Base-by-base conservation (phyloP, 495 filamentous ascomycete species). In the Aspergillus baeticus region DNA sequence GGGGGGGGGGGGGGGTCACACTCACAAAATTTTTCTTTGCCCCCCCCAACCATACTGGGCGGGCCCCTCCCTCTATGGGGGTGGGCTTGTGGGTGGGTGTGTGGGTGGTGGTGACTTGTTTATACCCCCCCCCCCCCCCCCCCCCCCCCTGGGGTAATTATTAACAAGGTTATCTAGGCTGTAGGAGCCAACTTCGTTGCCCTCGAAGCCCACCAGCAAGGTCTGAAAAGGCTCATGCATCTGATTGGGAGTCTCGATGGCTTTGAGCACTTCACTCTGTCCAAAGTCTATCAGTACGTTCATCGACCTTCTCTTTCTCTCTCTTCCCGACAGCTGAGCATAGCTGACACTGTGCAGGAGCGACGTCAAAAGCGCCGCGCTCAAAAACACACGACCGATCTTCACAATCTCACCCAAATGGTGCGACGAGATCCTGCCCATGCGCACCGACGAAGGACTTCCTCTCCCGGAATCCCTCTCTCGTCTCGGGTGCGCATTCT, bases 251-350 rank as follows among this genome's bases (percentile, higher is more conserved):
- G 31, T 18, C 47, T 50, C 3, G 47, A 50, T 6, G 14, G 29
- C 5, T 31, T 50, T 31, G 47, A 50, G 11, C 47, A 50, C 14
- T 36, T 50, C 29, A 50, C 47, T 10, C 31, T 37, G 31, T 50
- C 47, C 14, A 50, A 50, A 36, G 33, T 50, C 5, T 50, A 50
- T 31, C 47, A 50, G 47, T 50, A 50, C 18, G 47, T 10, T 2
- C 42, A 44, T 20, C 31, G 21, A 37, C 20, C 20, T 3, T 2
- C 15, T 13, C 21, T 37, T 37, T 4, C 8, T 36, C 0, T 22
- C 20, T 15, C 13, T 5, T 11, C 15, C 14, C 8, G 4, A 29
- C 29, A 8, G 10, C 47, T 50, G 36, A 50, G n/a, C 14, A 50
- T 21, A 46, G 2, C 23, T n/a, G n/a, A n/a, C n/a, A n/a, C 8